Evolutionary conservation across 352 stramenopile genomes (phyloP), one percentile per base, ranked within the genome.

Genomic region (Phytophthora pini): DNA sequence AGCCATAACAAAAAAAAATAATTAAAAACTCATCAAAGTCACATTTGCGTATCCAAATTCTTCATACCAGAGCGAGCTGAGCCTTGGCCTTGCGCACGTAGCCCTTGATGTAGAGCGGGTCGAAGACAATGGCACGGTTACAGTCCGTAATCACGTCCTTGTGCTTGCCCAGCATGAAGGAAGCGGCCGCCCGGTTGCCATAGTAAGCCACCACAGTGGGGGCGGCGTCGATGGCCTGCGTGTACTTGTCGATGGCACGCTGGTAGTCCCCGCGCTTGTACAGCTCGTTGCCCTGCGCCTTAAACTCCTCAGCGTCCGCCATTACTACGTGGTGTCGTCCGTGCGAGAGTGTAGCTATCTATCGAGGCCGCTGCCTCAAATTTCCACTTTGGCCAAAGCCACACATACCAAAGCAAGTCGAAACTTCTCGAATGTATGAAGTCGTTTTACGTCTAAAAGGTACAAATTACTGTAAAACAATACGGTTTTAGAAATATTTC

Each of bases 241-340:
- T 90, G 77, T 98, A 98, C 67, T 90, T 85, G 47, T 90, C 83
- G 57, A 98, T 94, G 49, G 93, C 93, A 59, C 74, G 84, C 46
- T 83, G 72, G 70, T 98, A 98, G 66, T 98, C 86, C 61, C 87
- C 86, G 58, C 87, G 86, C 75, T 96, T 97, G 82, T 98, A 98
- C 56, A 94, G 75, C 65, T 97, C 89, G 65, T 98, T 98, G 54
- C 93, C 93, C 68, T 91, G 77, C 47, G 75, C 65, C 80, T 94
- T 94, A 66, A 90, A 94, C 57, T 92, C 80, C 62, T 94, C 87
- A 22, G 67, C 78, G 57, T 93, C 82, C 46, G 71, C 80, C 75
- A 84, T 36, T 36, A 36, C 10, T 36, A 12, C 3, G 31, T 82
- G 45, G 70, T 57, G 39, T 31, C 52, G 41, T 66, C 29, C 27